phyloP scores from a whole-genome alignment of 371 early-diverging fungal genomes.

The Apophysomyces ossiformis region DNA sequence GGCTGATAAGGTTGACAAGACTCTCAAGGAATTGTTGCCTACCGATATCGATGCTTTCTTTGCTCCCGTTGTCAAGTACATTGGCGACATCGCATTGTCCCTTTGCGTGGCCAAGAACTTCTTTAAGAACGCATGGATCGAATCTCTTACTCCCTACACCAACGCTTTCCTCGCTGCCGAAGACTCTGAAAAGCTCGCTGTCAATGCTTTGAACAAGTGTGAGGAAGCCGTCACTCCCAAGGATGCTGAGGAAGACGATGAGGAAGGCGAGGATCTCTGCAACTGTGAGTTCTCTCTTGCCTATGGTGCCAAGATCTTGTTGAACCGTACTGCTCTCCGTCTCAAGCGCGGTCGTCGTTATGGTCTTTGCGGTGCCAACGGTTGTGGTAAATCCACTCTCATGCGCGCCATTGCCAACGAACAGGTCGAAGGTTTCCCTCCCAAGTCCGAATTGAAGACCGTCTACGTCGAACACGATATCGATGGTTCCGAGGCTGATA shows the following conservation, averaged over 20 bases:
- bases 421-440: slow-evolving; percentile 81
- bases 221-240: slow-evolving; percentile 49
- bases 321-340: slow-evolving; percentile 76
- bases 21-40: slow-evolving; percentile 48
- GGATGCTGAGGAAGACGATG: slow-evolving; percentile 59
- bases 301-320: slow-evolving; percentile 83
- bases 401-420: slow-evolving; percentile 83
- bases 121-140: slow-evolving; percentile 42
- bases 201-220: slow-evolving; percentile 43
- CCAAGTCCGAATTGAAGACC: slow-evolving; percentile 67
- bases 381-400: slow-evolving; percentile 88
- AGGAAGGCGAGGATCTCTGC: slow-evolving; percentile 78
- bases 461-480: slow-evolving; percentile 80
- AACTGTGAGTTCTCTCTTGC: slow-evolving; percentile 82
- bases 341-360: slow-evolving; percentile 82
- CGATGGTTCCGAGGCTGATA: slow-evolving; percentile 75
- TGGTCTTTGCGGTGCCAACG: slow-evolving; percentile 87
- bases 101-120: slow-evolving; percentile 49
- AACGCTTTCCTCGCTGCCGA: slow-evolving; percentile 59
- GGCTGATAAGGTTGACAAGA: slow-evolving; percentile 44
- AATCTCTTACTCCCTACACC: slow-evolving; percentile 58
- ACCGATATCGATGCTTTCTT: slow-evolving; percentile 32
- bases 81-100: slow-evolving; percentile 48
- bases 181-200: slow-evolving; percentile 33
- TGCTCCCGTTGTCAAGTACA: slow-evolving; percentile 42